Evolutionary conservation across 176 grass and related monocot genomes (phyloP).

Genomic region (Musa beccarii): DNA sequence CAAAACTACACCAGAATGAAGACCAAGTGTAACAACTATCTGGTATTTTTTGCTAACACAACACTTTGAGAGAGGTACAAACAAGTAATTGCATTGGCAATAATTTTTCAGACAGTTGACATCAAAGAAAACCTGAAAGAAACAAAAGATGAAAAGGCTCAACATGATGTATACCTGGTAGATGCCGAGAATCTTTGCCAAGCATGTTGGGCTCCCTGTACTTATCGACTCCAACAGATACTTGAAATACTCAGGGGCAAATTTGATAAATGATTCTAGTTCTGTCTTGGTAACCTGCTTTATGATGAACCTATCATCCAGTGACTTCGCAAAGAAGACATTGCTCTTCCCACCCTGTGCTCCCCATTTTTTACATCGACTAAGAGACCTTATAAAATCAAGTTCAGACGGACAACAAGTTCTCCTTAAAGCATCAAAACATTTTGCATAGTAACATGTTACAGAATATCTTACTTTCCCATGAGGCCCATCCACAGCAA

Average conservation of each 20-base stretch:
- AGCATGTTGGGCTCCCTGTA: conserved; percentile 75
- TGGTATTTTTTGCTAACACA: no score
- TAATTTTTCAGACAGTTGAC: no score
- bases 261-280: conserved; percentile 97
- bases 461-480: conserved; percentile 42
- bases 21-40: no score
- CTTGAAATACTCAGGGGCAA: conserved; percentile 84
- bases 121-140: not conserved
- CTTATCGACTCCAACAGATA: conserved; percentile 87
- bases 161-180: conserved; percentile 59
- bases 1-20: no score
- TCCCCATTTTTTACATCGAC: conserved; percentile 94
- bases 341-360: conserved; percentile 98
- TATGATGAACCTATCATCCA: conserved; percentile 98
- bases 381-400: conserved; percentile 83
- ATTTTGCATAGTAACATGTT: conserved; percentile 82
- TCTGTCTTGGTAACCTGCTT: conserved; percentile 99
- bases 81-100: no score
- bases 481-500: conserved; percentile 22
- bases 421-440: conserved; percentile 75
- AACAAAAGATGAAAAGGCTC: not conserved
- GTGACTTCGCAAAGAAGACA: conserved; percentile 94
- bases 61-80: no score
- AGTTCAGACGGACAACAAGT: conserved; percentile 85
- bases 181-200: conserved; percentile 97